phyloP scores from a whole-genome alignment of 331 rosid genomes.

The Telfairia occidentalis region DNA sequence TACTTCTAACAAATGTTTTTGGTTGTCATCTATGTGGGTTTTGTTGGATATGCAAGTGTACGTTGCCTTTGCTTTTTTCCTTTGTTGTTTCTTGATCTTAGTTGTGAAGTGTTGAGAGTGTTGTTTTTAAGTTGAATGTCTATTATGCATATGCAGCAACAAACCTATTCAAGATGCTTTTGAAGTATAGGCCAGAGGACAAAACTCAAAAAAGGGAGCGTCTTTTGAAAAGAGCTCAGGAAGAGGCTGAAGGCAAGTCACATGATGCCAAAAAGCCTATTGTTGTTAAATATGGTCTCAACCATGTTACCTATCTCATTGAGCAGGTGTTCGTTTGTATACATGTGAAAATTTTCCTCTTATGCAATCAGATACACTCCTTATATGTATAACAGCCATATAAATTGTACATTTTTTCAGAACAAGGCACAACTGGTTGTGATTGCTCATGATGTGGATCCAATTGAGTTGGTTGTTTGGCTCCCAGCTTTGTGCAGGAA shows the following conservation, averaged over 20 bases:
- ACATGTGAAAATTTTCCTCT: neutral
- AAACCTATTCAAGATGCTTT: conserved; percentile 6
- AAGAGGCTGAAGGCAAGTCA: conserved; percentile 11
- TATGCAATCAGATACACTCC: neutral
- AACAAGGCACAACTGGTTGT: conserved; percentile 44
- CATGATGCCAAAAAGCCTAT: conserved; percentile 4
- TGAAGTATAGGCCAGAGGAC: conserved; percentile 11
- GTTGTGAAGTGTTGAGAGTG: neutral
- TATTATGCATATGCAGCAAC: neutral
- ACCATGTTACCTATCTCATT: conserved; percentile 7
- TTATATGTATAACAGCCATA: neutral
- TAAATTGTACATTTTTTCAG: conserved; percentile 12
- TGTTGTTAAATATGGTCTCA: conserved; percentile 9
- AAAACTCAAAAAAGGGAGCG: conserved; percentile 7
- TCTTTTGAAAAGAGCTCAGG: conserved; percentile 6
- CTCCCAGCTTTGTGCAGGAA: conserved; percentile 44
- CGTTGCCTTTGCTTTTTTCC: neutral
- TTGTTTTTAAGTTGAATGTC: neutral
- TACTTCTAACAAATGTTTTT: neutral
- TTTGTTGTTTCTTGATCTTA: neutral
- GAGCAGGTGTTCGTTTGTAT: neutral
- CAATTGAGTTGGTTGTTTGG: conserved; percentile 40
- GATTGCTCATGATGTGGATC: conserved; percentile 44
- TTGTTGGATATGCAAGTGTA: neutral
- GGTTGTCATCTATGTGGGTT: neutral